These are phyloP conservation scores for Geranium rotundifolium DNA, from an alignment of 345 rosid species.

Conservation along the genomic window DNA sequence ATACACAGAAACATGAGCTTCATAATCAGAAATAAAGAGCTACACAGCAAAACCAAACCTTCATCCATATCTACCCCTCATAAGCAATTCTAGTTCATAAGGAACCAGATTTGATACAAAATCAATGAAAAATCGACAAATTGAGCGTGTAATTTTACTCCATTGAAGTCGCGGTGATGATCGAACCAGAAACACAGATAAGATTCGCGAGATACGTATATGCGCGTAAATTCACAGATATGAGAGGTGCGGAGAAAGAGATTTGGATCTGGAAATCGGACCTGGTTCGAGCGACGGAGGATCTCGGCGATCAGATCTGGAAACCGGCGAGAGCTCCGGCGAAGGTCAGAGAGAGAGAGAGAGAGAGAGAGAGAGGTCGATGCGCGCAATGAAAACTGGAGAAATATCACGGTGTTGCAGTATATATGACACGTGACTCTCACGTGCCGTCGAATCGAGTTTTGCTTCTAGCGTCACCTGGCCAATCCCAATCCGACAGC, in stretches of 20 bases:
- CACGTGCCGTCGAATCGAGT: too few relatives aligned
- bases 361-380: neutral
- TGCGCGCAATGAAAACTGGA: neutral
- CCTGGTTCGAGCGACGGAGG: neutral
- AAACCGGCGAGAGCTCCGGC: neutral
- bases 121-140: neutral
- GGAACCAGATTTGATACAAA: neutral
- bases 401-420: neutral
- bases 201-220: neutral
- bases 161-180: neutral
- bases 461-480: too few relatives aligned
- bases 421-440: too few relatives aligned
- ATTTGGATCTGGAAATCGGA: conserved; percentile 5
- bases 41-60: neutral
- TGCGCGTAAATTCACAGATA: too few relatives aligned
- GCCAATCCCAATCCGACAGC: too few relatives aligned
- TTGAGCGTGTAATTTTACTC: neutral
- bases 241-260: neutral
- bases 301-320: neutral
- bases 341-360: too few relatives aligned
- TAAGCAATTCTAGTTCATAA: neutral
- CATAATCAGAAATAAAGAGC: neutral
- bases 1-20: neutral
- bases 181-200: neutral
- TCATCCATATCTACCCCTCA: neutral